These are phyloP conservation scores for Sporothrix phasma DNA, from an alignment of 2,329 filamentous ascomycete genomes.

Conservation along the genomic window DNA sequence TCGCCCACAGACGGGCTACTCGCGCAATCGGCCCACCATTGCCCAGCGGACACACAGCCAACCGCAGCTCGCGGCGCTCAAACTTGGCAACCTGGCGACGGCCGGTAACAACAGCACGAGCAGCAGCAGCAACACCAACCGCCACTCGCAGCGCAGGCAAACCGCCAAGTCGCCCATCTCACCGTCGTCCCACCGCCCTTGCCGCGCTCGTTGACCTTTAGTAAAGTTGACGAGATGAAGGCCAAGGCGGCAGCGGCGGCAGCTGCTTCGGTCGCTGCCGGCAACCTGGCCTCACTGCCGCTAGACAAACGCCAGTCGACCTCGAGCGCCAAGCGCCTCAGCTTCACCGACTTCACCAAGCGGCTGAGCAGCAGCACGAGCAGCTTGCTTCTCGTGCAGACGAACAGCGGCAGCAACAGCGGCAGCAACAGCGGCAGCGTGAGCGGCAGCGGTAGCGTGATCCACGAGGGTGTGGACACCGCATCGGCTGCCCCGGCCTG, in stretches of 20 bases:
- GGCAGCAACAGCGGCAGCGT: constrained; percentile 32
- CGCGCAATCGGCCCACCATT: constrained; percentile 35
- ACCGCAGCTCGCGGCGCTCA: constrained; percentile 36
- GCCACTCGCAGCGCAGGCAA: constrained; percentile 23
- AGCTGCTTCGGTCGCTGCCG: constrained; percentile 3
- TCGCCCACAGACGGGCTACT: constrained; percentile 45
- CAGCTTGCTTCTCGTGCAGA: constrained; percentile 49
- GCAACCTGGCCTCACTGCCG: constrained; percentile 1
- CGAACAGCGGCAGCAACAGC: constrained; percentile 40
- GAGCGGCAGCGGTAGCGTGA: constrained; percentile 14
- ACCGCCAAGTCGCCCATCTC: constrained; percentile 24
- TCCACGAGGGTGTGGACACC: constrained; percentile 22
- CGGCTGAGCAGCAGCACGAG: constrained; percentile 52
- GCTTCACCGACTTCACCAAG: constrained; percentile 52
- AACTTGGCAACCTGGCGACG: constrained; percentile 23
- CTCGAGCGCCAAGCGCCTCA: constrained; percentile 47
- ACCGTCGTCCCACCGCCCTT: constrained; percentile 18
- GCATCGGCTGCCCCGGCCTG: constrained; percentile 2
- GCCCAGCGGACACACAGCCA: constrained; percentile 40
- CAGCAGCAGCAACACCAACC: constrained; percentile 11
- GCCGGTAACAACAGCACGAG: not conserved
- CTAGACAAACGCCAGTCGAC: constrained; percentile 41
- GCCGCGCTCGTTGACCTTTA: constrained; percentile 14
- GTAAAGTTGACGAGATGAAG: constrained; percentile 1
- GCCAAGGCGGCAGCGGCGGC: not conserved